A percentile compares a stretch with the other conserved stretches of the same genome.
These are phyloP conservation scores for Dacryopinax primogenitus DNA, from an alignment of 768 basidiomycete genomes.

Conservation along the genomic window DNA sequence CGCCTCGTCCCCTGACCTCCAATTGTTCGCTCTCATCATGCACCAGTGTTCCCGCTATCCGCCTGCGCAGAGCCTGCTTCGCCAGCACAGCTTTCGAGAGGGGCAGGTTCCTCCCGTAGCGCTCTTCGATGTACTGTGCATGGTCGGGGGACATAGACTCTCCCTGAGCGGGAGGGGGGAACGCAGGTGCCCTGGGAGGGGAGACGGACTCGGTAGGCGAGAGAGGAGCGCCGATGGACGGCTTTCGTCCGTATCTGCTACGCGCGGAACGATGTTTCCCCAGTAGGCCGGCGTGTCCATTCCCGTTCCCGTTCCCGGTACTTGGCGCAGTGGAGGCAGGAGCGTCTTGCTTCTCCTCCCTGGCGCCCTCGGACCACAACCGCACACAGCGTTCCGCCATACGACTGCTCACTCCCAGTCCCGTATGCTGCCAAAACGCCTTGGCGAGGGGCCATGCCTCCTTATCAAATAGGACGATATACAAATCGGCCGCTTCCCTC, in stretches of 20 bases:
- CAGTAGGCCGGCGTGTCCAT: not conserved
- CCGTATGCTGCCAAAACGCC: conserved; percentile 94
- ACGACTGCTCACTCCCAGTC: conserved; percentile 78
- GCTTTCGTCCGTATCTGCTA: not conserved
- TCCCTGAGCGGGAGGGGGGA: not conserved
- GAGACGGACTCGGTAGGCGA: not conserved
- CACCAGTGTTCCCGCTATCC: conserved; percentile 77
- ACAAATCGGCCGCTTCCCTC: conserved; percentile 43
- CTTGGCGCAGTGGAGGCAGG: not conserved
- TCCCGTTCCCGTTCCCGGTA: not conserved
- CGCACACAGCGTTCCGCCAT: conserved; percentile 70
- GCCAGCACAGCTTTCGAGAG: conserved; percentile 57
- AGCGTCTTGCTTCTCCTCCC: not conserved
- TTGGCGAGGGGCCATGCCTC: conserved; percentile 55
- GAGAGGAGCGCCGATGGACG: not conserved
- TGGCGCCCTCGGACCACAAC: conserved; percentile 41
- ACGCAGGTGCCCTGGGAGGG: not conserved
- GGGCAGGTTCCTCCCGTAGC: conserved; percentile 85
- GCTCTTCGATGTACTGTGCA: conserved; percentile 73
- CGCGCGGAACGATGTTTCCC: not conserved
- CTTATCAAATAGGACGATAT: conserved; percentile 66
- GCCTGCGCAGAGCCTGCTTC: conserved; percentile 72
- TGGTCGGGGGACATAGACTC: conserved; percentile 54
- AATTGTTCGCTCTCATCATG: conserved; percentile 39
- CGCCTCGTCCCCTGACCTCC: conserved; percentile 56